Base-by-base conservation (phyloP, 1,284 basidiomycete species). In the Boletus semigastroideus region DNA sequence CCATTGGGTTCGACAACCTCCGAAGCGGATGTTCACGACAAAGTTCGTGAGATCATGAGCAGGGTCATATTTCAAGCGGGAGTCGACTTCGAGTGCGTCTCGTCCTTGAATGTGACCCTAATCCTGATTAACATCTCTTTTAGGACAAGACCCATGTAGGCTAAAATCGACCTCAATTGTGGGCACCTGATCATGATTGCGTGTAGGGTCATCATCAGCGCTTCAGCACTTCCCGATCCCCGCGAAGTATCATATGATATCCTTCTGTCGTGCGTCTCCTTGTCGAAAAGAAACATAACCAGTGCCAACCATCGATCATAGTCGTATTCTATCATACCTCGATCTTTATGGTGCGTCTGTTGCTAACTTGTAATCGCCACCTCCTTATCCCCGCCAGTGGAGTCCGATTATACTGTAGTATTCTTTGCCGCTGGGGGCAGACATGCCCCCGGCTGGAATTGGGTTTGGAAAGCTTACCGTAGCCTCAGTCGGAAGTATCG, bases 401-500 rank as follows among this genome's bases (percentile, higher is more conserved):
- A 94, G 66, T 87, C 88, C 45, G 90, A 93, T 70, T 94, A 94
- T 62, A 87, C 87, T 1, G 83, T 93, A 37, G 80, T 92, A 13
- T 92, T 92, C 71, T 87, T 94, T 58, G 88, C 90, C 27, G 86
- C 89, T 2, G 91, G 89, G n/a, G 83, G 82, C 3, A 77, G 74
- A 56, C 74, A 92, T 70, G 80, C 83, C 3, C 91, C 91, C 9
- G 79, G 80, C 34, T 92, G 91, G 91, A 90, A 86, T 57, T 94
- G 90, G 90, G 80, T 93, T 30, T 93, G 91, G 91, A 91, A 90
- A 62, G 87, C 90, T 2, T 92, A 93, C 66, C 78, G 89, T 27
- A 86, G 86, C 63, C 72, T 92, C 37, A 88, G 79, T 64, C 75
- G 90, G 48, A 92, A 91, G 69, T 94, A 92, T 65, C 80, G 92